Base-by-base conservation (phyloP, 2,329 filamentous ascomycete genomes). In the Exophiala mesophila region DNA sequence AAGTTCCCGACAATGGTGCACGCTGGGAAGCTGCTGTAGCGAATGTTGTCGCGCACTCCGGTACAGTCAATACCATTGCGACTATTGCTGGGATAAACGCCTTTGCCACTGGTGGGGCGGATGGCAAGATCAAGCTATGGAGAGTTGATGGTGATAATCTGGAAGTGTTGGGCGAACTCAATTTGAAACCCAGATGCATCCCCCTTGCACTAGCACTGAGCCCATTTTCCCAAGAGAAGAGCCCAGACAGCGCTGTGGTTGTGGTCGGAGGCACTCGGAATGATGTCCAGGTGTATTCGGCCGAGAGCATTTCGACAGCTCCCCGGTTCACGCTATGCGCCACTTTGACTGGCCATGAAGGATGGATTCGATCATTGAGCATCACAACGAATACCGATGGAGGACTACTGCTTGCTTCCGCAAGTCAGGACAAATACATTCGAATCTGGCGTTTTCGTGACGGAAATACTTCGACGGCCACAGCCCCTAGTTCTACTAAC, bases 381-480 rank as follows among this genome's bases (percentile, higher is more conserved):
- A 92, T 98, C 54, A 77, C 78, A 1, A 70, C 69, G 46, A 85
- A 92, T 58, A 74, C 65, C 10, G 59, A 68, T 0, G 77, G 77
- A 39, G 89, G 96, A 60, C 61, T 94, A 3, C 66, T 97, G 16
- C 74, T 98, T 15, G 88, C 90, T 1, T 97, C 90, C 8, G 89
- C 89, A 16, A 97, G 90, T 60, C 92, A 98, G 63, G 92, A 98
- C 65, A 96, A 94, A 66, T 98, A 97, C 58, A 83, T 97, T 45
- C 84, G 92, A 29, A 76, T 98, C 24, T 98, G 92, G 92, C 80
- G 89, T 44, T 68, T 98, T 24, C 85, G 85, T 51, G 71, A 77
- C 48, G 87, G 86, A 23, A 75, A 76, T 45, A 26, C 18, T 10
- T 18, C 9, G 13, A 8, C 17, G 5, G 29, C 16, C n/a, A 13